Base-by-base conservation (phyloP, 2,329 filamentous ascomycete species). In the Aspergillus puulaauensis region DNA sequence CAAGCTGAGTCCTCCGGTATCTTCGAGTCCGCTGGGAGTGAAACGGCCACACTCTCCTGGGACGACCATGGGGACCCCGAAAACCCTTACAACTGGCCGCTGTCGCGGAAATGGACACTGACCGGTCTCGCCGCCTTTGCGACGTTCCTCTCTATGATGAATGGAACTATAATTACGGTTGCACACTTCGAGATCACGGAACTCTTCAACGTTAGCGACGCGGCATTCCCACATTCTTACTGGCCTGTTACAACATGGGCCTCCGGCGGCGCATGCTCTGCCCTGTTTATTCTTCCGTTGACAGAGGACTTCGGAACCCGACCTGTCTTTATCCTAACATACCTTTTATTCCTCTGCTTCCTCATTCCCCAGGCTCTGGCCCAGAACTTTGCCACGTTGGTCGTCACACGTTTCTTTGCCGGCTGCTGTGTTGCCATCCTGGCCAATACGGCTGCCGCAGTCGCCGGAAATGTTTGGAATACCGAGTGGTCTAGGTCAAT, bases 351-450 rank as follows among this genome's bases (percentile, higher is more conserved):
- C 39, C 67, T 78, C 24, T 69, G 77, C 19, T 80, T 79, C 56
- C 64, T 78, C 6, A 68, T 81, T 9, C 75, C 76, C 0, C 76
- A 77, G 56, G 77, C 73, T 0, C 55, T 79, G 8, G 78, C 78
- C 0, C 71, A 71, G 14, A 80, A 78, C 57, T 80, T 79, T 50
- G 77, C 77, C 9, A 79, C 78, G 0, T 56, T 80, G 4, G 66
- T 80, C 1, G 68, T 78, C 3, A 75, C 74, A 2, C 70, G 79
- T 0, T 76, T 78, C 48, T 75, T 81, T n/a, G 75, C 75, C 2
- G 78, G 79, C 1, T 72, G 74, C 4, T 75, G 71, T 57, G 73
- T 75, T 8, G 71, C 74, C 1, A 71, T 77, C 5, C 66, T 77
- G 1, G 73, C 73, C 1, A 79, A 79, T 54, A 70, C 67, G 1